A percentile compares a stretch with the other conserved stretches of the same genome.
These are phyloP conservation scores for Annona cherimola DNA, from an alignment of 164 flowering plant species.

Conservation along the genomic window DNA sequence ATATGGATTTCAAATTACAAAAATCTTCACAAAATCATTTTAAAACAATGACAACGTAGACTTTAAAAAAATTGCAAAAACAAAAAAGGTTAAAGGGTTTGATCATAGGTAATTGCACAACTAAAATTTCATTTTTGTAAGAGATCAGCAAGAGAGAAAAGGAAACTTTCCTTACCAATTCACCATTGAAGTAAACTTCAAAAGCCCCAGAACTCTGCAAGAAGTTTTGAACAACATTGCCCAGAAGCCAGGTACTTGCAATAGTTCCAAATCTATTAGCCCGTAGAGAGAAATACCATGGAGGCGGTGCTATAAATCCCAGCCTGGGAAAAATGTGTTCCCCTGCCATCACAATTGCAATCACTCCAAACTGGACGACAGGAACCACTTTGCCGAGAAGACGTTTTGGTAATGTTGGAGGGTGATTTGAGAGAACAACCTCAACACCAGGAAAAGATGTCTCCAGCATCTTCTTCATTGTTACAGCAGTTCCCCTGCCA, in stretches of 20 bases:
- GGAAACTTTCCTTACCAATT: slow-evolving; percentile 41
- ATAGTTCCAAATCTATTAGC: slow-evolving; percentile 87
- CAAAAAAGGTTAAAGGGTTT: no score
- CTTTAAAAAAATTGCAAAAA: no score
- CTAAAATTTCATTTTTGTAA: background rate
- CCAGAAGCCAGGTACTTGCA: slow-evolving; percentile 83
- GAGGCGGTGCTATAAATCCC: slow-evolving; percentile 67
- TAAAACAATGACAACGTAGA: no score
- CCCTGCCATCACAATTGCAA: slow-evolving; percentile 67
- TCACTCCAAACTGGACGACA: slow-evolving; percentile 60
- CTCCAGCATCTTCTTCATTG: slow-evolving; percentile 80
- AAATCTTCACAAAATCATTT: no score
- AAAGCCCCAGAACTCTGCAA: slow-evolving; percentile 93
- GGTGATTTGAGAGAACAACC: slow-evolving; percentile 72
- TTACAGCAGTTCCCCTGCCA: slow-evolving; percentile 77
- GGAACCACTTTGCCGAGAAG: slow-evolving; percentile 69
- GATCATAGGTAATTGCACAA: background rate
- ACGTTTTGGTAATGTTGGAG: slow-evolving; percentile 84
- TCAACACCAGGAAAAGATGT: slow-evolving; percentile 67
- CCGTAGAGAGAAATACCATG: slow-evolving; percentile 72
- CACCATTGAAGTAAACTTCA: slow-evolving; percentile 69
- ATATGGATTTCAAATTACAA: no score
- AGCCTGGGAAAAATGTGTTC: slow-evolving; percentile 86
- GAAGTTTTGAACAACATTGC: slow-evolving; percentile 74
- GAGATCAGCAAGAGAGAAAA: background rate